Conservation (phyloP, 2,329 filamentous ascomycete species). For the Colletotrichum musae region DNA sequence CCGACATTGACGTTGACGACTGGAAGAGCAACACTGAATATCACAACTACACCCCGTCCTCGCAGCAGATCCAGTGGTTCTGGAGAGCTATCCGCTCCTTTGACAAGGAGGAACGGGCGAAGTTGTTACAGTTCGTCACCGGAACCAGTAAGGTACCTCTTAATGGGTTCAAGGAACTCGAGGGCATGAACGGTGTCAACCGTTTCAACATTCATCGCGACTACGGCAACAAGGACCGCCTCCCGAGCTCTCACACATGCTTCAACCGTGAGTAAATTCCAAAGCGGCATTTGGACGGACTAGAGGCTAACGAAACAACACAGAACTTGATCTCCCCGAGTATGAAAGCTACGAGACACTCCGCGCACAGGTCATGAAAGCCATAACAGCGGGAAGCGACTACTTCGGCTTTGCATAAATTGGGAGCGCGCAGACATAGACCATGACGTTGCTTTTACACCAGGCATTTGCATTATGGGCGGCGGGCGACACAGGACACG, state of each 20-base stretch:
- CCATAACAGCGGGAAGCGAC: conserved; percentile 97
- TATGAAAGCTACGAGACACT: conserved; percentile 96
- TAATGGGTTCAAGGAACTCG: conserved; percentile 98
- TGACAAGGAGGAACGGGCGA: conserved; percentile 98
- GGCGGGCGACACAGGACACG: conserved; percentile 34
- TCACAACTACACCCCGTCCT: conserved; percentile 95
- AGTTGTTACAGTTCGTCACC: conserved; percentile 97
- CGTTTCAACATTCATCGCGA: conserved; percentile 99
- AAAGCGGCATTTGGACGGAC: not conserved
- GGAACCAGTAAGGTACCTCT: conserved; percentile 98
- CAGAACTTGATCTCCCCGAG: conserved; percentile 97
- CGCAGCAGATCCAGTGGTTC: conserved; percentile 99
- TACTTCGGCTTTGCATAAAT: conserved; percentile 95
- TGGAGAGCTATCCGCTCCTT: conserved; percentile 98
- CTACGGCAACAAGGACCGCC: conserved; percentile 94
- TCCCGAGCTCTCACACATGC: conserved; percentile 97
- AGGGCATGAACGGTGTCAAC: conserved; percentile 99
- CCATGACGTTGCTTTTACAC: conserved; percentile 24
- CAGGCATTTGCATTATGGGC: conserved; percentile 38
- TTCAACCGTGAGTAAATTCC: conserved; percentile 89
- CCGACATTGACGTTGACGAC: conserved; percentile 97
- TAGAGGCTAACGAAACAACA: conserved; percentile 18
- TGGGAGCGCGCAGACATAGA: conserved; percentile 37
- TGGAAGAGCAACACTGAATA: conserved; percentile 99
- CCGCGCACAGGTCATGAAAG: conserved; percentile 89